Evolutionary conservation across 441 rosid species (phyloP), one percentile per base, ranked within the genome.

Genomic region (Capsella rubella): DNA sequence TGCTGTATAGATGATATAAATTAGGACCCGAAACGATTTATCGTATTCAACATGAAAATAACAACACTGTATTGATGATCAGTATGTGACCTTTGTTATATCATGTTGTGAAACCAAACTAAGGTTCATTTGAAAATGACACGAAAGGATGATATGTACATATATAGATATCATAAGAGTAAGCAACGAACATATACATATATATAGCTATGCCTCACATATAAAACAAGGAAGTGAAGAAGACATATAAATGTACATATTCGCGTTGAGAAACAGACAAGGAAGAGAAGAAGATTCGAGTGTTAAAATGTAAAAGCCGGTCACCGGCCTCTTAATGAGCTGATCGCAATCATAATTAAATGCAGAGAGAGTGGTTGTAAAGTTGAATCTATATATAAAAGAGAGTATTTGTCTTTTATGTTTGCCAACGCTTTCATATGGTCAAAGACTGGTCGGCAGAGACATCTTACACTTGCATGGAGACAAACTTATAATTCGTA

Each of bases 281-380:
- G 13, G 54, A 39, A 56, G 9, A 31, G 42, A 66, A 6, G 47
- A 58, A 72, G 77, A 72, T 45, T 77, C 64, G 73, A 66, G 69
- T 66, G 69, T 67, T 34, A 59, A 46, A 67, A 51, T 71, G 73
- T 28, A 66, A 66, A 72, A 77, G 77, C 62, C 69, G 64, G 80
- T 61, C 77, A 66, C 80, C 77, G 80, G 64, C 80, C 73, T 66
- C 76, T 77, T 72, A 59, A 77, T 67, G 77, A 77, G 25, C 25
- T 21, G 39, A 59, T 53, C 51, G 47, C 73, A 45, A 66, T 67
- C 76, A 51, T 66, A 66, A 34, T 77, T 72, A 71, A 21, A 35
- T 72, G 62, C 80, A 71, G 43, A 45, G 43, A 45, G 11, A 18
- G 56, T 50, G 2, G 55, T 68, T 52, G 55, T 40, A 69, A 61